Conservation (phyloP, 2,329 filamentous ascomycete species). For the Incumbomyces delicatus region DNA sequence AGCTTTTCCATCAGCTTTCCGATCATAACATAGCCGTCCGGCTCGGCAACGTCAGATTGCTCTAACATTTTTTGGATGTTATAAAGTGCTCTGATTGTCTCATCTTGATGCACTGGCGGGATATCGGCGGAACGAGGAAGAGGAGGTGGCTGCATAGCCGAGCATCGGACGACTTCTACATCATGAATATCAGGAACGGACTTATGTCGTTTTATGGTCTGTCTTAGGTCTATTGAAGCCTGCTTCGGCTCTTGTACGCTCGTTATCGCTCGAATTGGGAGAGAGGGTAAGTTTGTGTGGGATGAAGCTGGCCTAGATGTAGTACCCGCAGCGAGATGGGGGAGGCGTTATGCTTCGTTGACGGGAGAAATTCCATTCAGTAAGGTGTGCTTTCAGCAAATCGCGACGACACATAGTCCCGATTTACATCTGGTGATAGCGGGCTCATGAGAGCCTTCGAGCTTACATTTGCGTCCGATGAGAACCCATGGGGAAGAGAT, state of each 20-base stretch:
- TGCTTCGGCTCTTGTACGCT: slow-evolving; percentile 12
- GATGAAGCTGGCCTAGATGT: slow-evolving; percentile 38
- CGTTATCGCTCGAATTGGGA: slow-evolving; percentile 20
- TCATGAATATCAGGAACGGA: slow-evolving; percentile 36
- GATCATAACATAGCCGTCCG: slow-evolving; percentile 67
- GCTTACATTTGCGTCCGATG: slow-evolving; percentile 48
- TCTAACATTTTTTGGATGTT: slow-evolving; percentile 75
- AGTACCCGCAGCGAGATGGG: slow-evolving; percentile 41
- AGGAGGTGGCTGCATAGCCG: slow-evolving; percentile 31
- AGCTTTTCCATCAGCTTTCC: slow-evolving; percentile 80
- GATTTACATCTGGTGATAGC: slow-evolving; percentile 9
- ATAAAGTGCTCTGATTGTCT: slow-evolving; percentile 71
- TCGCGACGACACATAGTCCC: slow-evolving; percentile 7
- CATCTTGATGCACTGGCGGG: slow-evolving; percentile 61
- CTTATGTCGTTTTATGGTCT: slow-evolving; percentile 34
- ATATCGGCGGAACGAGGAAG: slow-evolving; percentile 31
- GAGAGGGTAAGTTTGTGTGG: slow-evolving; percentile 14
- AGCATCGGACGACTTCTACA: slow-evolving; percentile 29
- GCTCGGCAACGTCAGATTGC: slow-evolving; percentile 62
- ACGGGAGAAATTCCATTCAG: slow-evolving; percentile 44
- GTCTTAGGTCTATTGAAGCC: slow-evolving; percentile 23
- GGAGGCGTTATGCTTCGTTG: slow-evolving; percentile 84
- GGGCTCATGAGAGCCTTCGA: slow-evolving; percentile 10
- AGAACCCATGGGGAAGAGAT: slow-evolving; percentile 32
- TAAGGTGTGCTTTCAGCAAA: slow-evolving; percentile 22